Evolutionary conservation across 192 early-diverging fungal species (phyloP), one percentile per base, ranked within the genome.

Genomic region (Umbelopsis sp.): DNA sequence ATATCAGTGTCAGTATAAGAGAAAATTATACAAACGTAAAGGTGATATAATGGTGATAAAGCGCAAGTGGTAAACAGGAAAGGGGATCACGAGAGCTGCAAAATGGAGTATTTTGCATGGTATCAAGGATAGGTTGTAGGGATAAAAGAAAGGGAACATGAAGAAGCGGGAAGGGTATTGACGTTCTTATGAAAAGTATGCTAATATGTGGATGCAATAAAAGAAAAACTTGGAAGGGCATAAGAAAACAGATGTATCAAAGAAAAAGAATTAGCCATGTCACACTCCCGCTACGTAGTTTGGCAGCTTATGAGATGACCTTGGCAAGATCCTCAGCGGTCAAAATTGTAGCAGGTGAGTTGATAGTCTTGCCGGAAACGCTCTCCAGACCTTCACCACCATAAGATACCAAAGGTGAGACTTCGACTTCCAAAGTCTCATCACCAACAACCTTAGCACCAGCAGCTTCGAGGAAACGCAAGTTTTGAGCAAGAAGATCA

Each of bases 381-480:
- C 58, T 49, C 74, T 94, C 92, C 30, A 97, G 84, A 1, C 93
- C 95, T 79, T 97, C 95, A 58, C 95, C 95, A 27, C 78, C 86
- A 75, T 95, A 97, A 9, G 91, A 90, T 1, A 97, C 85, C 20
- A 91, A 81, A 5, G 94, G 89, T 27, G 90, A 90, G 65, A 96
- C 86, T 80, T 96, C 94, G 70, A 97, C 81, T 52, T 85, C 79
- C 21, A 85, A 30, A 18, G 70, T 25, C 8, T 71, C 71, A 41
- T 58, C 53, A 52, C 73, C 66, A 25, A 82, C 81, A 22, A 95
- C 85, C 46, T 78, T 83, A 18, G 90, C 93, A 25, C 96, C 96
- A 7, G 92, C 94, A 8, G 84, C 86, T 68, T 86, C 75, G 46
- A 90, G 85, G 74, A 91, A 97, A 16, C 93, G 87, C 48, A 87